Conservation (phyloP, 495 filamentous ascomycete species). For the Astrothelium subdiscretum region DNA sequence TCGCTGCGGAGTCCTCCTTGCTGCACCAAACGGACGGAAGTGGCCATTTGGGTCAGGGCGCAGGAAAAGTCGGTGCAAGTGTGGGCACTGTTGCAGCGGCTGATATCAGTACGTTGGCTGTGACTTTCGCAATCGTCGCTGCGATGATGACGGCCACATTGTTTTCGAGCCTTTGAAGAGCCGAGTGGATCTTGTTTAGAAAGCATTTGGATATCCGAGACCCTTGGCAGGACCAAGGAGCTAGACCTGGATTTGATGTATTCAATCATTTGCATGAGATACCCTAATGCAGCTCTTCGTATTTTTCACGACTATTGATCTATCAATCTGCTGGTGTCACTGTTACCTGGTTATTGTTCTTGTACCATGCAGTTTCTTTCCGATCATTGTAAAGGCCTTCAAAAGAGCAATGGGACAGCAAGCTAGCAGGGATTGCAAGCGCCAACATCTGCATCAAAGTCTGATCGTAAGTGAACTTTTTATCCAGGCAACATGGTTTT, state of each 20-base stretch:
- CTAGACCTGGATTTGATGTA: not conserved
- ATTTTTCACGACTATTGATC: too few relatives aligned
- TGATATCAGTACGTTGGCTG: not conserved
- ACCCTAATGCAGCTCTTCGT: not conserved
- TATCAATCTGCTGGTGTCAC: too few relatives aligned
- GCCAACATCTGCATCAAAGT: too few relatives aligned
- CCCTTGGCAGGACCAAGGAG: not conserved
- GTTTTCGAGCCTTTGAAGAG: not conserved
- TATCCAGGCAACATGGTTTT: too few relatives aligned
- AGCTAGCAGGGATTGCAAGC: too few relatives aligned
- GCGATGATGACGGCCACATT: not conserved
- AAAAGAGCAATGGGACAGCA: too few relatives aligned
- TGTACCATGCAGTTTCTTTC: too few relatives aligned
- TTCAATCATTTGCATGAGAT: not conserved
- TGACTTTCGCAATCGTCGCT: not conserved
- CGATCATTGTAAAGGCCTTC: too few relatives aligned
- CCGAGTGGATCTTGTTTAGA: not conserved
- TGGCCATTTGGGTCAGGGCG: constrained; percentile 5
- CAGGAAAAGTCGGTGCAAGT: not conserved
- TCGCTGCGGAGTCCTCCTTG: constrained; percentile 29
- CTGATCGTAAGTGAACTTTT: too few relatives aligned
- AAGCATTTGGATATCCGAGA: not conserved
- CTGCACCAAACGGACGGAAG: constrained; percentile 13
- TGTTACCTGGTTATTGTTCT: too few relatives aligned
- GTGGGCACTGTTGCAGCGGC: not conserved